phyloP scores from a whole-genome alignment of 371 early-diverging fungal genomes.

The Lichtheimia ornata region DNA sequence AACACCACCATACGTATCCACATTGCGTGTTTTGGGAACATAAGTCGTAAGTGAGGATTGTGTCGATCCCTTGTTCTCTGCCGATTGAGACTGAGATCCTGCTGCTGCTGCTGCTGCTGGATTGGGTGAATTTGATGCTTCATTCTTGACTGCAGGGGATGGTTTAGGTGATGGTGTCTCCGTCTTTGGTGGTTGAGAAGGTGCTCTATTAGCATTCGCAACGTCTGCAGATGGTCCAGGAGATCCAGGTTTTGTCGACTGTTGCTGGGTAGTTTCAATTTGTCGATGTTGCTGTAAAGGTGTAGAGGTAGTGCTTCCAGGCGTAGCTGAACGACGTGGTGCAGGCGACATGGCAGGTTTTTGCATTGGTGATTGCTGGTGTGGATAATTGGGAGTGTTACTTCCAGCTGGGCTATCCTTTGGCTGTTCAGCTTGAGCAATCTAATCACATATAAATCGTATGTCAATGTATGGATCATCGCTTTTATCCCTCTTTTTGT shows the following conservation, averaged over 20 bases:
- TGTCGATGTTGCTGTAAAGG: constrained; percentile 41
- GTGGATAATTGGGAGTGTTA: constrained; percentile 11
- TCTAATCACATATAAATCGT: background rate
- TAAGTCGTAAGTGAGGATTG: constrained; percentile 29
- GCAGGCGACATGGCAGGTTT: constrained; percentile 26
- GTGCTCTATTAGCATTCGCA: background rate
- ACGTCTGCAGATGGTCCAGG: background rate
- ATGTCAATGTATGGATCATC: background rate
- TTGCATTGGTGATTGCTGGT: constrained; percentile 34
- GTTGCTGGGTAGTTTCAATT: constrained; percentile 7
- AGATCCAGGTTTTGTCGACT: constrained; percentile 6
- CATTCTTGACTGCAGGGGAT: constrained; percentile 7
- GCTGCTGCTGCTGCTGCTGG: constrained; percentile 6
- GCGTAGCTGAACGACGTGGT: constrained; percentile 35
- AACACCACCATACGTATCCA: constrained; percentile 77
- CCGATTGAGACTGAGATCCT: background rate
- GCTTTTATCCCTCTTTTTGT: background rate
- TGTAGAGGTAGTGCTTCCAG: constrained; percentile 37
- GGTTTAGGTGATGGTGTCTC: constrained; percentile 11
- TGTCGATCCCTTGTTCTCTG: background rate
- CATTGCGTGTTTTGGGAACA: constrained; percentile 51
- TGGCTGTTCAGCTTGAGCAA: constrained; percentile 5
- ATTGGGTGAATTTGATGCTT: constrained; percentile 10
- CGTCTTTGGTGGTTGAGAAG: constrained; percentile 1
- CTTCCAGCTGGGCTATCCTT: background rate